These are phyloP conservation scores for Wickerhamiella occidentalis DNA, from an alignment of 805 yeast species.

Conservation along the genomic window DNA sequence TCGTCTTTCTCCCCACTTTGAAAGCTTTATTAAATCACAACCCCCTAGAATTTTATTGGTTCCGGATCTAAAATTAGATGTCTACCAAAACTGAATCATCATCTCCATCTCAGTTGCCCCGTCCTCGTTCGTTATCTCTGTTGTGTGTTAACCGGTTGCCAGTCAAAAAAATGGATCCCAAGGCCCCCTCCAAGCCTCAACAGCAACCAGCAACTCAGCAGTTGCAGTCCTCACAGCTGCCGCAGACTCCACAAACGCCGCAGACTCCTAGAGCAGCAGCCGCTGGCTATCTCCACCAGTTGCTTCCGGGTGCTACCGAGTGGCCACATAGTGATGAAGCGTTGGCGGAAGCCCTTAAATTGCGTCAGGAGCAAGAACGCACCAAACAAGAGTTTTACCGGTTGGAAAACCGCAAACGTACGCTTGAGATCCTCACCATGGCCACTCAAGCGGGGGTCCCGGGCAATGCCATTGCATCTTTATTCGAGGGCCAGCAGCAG, in stretches of 20 bases:
- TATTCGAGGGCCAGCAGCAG: constrained; percentile 34
- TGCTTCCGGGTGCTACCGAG: constrained; percentile 41
- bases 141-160: constrained; percentile 6
- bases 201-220: background rate
- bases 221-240: background rate
- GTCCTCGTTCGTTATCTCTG: constrained; percentile 7
- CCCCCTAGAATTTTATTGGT: background rate
- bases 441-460: constrained; percentile 58
- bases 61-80: background rate
- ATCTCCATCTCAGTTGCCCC: constrained; percentile 1
- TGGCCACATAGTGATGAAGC: constrained; percentile 52
- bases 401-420: constrained; percentile 47
- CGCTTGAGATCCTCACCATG: constrained; percentile 48
- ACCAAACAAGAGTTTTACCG: constrained; percentile 71
- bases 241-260: background rate
- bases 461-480: constrained; percentile 44
- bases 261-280: background rate
- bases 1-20: too few relatives aligned
- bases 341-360: constrained; percentile 43
- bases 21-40: too few relatives aligned
- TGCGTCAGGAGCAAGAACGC: constrained; percentile 61
- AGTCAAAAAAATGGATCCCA: background rate
- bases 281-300: constrained; percentile 8
- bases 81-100: constrained; percentile 3
- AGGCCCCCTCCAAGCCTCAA: background rate